phyloP scores from a whole-genome alignment of 1,139 yeast species.

The Tardiomyces digboiensis region DNA sequence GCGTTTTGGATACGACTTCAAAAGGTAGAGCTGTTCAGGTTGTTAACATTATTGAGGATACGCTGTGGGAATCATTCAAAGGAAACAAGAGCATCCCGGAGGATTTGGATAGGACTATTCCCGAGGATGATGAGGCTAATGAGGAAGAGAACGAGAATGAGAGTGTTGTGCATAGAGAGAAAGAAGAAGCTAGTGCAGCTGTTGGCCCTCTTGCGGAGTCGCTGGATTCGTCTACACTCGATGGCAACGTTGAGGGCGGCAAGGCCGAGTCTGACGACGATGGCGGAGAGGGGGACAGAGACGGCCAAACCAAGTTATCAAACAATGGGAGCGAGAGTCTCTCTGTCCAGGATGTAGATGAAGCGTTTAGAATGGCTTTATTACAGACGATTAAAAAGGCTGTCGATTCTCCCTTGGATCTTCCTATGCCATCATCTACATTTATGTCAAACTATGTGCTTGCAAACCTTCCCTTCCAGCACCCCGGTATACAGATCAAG shows the following conservation, averaged over 20 bases:
- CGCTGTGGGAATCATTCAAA: conserved; percentile 21
- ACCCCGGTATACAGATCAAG: conserved; percentile 55
- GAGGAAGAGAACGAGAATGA: conserved; percentile 3
- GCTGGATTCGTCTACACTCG: no score
- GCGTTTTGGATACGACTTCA: background rate
- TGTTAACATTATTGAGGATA: conserved; percentile 30
- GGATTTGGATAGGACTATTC: conserved; percentile 13
- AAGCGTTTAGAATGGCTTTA: conserved; percentile 59
- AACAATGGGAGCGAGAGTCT: conserved; percentile 28
- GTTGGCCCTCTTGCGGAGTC: no score
- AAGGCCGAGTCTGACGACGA: no score
- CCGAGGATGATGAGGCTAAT: conserved; percentile 5
- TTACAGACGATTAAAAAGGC: conserved; percentile 59
- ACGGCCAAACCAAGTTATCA: no score
- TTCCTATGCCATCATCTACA: conserved; percentile 46
- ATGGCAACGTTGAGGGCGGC: no score
- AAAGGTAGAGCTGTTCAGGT: conserved; percentile 15
- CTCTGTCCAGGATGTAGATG: conserved; percentile 66
- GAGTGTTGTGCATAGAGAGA: no score
- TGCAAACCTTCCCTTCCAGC: conserved; percentile 56
- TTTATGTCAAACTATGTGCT: conserved; percentile 61
- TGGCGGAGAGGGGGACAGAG: no score
- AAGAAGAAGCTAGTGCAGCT: no score
- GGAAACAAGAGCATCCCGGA: conserved; percentile 17
- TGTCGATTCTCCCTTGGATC: conserved; percentile 43